These are phyloP conservation scores for Leptosphaerulina australis DNA, from an alignment of 2,329 filamentous ascomycete genomes.

Conservation along the genomic window DNA sequence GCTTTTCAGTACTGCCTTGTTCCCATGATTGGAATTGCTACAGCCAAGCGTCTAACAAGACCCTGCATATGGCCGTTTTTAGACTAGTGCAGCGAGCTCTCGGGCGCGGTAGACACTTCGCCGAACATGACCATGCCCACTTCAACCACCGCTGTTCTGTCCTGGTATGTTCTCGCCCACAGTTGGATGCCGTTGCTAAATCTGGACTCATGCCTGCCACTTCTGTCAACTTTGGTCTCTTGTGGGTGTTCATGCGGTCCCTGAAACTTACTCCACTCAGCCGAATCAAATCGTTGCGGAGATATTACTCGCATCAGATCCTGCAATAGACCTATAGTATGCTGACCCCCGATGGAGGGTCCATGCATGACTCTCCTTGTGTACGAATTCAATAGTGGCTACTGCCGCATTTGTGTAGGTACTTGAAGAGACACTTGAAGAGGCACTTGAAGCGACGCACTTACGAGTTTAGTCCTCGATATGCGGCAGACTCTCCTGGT, in stretches of 20 bases:
- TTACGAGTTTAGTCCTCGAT: conserved; percentile 20
- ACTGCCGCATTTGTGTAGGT: background rate
- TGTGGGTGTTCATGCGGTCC: conserved; percentile 15
- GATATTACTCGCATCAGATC: conserved; percentile 20
- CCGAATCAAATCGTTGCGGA: conserved; percentile 14
- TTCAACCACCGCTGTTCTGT: background rate
- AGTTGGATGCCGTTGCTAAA: conserved; percentile 5
- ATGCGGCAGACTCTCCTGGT: conserved; percentile 19
- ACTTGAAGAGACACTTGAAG: background rate
- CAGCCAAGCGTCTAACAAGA: conserved; percentile 3
- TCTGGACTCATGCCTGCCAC: conserved; percentile 3
- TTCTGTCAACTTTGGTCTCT: conserved; percentile 1
- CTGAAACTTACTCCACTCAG: conserved; percentile 13
- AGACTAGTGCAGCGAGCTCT: background rate
- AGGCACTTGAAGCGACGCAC: too few relatives aligned
- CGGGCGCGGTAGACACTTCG: background rate
- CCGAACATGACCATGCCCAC: conserved; percentile 5
- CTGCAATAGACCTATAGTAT: conserved; percentile 18
- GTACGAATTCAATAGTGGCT: background rate
- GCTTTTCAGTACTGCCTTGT: conserved; percentile 1
- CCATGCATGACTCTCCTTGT: conserved; percentile 8
- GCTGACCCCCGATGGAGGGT: conserved; percentile 14
- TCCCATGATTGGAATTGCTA: conserved; percentile 2
- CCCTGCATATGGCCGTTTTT: conserved; percentile 15
- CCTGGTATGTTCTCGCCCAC: conserved; percentile 2